Percentiles rank a stretch among this genome's conserved stretches.
Conservation (phyloP, 176 grass and related monocot species). For the Eragrostis curvula region DNA sequence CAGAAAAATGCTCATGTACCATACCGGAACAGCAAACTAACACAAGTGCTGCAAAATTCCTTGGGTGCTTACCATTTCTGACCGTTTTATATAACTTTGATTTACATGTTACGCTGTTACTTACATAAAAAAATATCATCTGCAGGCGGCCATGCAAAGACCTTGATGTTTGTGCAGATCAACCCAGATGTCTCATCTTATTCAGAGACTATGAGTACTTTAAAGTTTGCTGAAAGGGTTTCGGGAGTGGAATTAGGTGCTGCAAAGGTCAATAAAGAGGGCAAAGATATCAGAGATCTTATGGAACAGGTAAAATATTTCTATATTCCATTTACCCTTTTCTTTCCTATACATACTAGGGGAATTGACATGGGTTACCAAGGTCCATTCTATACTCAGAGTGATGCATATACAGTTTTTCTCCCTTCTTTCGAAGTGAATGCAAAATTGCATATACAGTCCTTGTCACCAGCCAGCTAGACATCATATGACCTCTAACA, state of each 20-base stretch:
- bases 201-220: conserved; percentile 77
- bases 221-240: conserved; percentile 90
- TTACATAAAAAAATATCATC: conserved; percentile 21
- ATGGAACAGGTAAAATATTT: conserved; percentile 62
- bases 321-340: conserved; percentile 7
- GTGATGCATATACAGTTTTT: background rate
- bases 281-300: conserved; percentile 67
- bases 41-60: conserved; percentile 83
- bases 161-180: conserved; percentile 82
- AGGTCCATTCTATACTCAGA: conserved; percentile 5
- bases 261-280: conserved; percentile 76
- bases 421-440: background rate
- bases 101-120: background rate
- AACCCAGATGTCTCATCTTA: conserved; percentile 66
- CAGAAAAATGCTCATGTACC: conserved; percentile 76
- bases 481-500: conserved; percentile 32
- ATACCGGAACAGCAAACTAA: conserved; percentile 93
- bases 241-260: conserved; percentile 77
- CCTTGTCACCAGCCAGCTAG: background rate
- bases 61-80: conserved; percentile 56
- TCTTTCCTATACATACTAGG: background rate
- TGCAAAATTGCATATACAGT: background rate
- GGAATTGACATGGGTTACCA: background rate
- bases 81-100: conserved; percentile 21
- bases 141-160: conserved; percentile 85